Evolutionary conservation across 345 rosid genomes (phyloP).

Genomic region (Citrus unshiu): DNA sequence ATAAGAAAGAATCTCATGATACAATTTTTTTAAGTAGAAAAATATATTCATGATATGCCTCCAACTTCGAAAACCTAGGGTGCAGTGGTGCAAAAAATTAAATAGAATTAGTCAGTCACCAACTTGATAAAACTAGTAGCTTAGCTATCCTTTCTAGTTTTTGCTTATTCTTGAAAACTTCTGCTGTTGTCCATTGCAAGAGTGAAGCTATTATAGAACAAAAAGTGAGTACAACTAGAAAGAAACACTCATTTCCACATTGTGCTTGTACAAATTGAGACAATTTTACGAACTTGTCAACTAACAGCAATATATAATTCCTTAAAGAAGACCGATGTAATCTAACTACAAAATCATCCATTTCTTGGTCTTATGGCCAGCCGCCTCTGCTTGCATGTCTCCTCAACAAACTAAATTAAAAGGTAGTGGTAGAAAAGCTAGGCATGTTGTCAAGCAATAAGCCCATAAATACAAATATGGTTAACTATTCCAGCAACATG

Average conservation of each 20-base stretch:
- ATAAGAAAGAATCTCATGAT: neutral
- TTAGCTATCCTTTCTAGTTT: neutral
- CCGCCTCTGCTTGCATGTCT: neutral
- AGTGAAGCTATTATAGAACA: neutral
- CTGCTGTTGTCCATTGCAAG: neutral
- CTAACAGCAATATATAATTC: neutral
- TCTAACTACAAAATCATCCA: neutral
- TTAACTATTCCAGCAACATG: neutral
- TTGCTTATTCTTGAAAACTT: neutral
- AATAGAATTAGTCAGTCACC: neutral
- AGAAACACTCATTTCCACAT: neutral
- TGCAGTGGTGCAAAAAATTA: neutral
- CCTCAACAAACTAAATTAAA: neutral
- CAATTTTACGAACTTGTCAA: neutral
- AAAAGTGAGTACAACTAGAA: neutral
- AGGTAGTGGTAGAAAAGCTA: neutral
- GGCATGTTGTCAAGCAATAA: neutral
- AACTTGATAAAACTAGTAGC: neutral
- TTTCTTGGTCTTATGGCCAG: neutral
- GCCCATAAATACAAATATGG: neutral
- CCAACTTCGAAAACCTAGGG: neutral
- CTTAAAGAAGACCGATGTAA: neutral
- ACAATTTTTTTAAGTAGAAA: neutral
- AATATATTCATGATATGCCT: neutral
- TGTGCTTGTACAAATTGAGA: neutral